Base-by-base conservation (phyloP, 2,329 filamentous ascomycete species). In the Pezicula carpinea region DNA sequence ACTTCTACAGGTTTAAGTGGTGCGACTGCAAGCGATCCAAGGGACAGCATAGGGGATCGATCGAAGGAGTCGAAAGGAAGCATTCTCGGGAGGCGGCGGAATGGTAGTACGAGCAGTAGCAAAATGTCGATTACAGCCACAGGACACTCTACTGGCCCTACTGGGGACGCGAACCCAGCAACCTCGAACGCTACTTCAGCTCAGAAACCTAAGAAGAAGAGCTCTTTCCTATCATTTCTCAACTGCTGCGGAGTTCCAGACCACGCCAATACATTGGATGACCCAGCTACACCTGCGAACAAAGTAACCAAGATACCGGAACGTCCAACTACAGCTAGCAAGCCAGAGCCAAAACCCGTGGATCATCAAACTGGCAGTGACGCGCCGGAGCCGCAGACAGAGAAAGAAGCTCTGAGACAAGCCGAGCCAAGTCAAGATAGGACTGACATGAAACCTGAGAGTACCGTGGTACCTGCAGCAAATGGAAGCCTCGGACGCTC, bases 61-160 rank as follows among this genome's bases (percentile, higher is more conserved):
- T 87, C 84, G 41, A 85, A 80, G 66, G 80, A 79, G 56, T 83
- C 80, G 51, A 82, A 76, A 68, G 71, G 74, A 55, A 87, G 82
- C 67, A 80, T 83, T 58, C 68, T 80, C 46, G 81, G 76, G 52
- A 73, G 77, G 55, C 76, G 78, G 59, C 74, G 80, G 60, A 85
- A 85, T 68, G 80, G 80, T 58, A 88, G 83, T 67, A 75, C 79
- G 52, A 80, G 79, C 57, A 87, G 82, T 69, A 82, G 61, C 52
- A 80, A 67, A 73, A 76, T 61, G 79, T 77, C 53, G 74, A 73
- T 59, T 70, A 71, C 58, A 75, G 72, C 60, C 47, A 56, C 56
- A 53, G 57, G 67, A 51, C 63, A 63, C 52, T 59, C 64, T 48
- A 67, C 66, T 47, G 68, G 65, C 54, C 64, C 63, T 47, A 53